Evolutionary conservation across 2,329 filamentous ascomycete genomes (phyloP).

Genomic region (Blumeria hordei): DNA sequence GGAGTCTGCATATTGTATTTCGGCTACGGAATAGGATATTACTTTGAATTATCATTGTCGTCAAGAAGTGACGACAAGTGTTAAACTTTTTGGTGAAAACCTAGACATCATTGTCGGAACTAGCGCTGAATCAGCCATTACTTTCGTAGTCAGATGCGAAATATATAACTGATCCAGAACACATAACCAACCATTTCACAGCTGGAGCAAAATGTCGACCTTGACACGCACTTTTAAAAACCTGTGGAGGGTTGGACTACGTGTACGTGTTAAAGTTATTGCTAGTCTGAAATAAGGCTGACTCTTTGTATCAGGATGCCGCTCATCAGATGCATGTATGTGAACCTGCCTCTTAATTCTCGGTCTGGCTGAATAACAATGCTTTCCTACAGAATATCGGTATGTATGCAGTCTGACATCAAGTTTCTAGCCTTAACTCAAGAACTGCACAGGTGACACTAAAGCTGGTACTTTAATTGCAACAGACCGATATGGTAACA

Average conservation of each 20-base stretch:
- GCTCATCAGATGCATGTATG: constrained; percentile 81
- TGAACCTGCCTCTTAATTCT: constrained; percentile 13
- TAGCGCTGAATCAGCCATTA: no score
- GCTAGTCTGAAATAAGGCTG: constrained; percentile 12
- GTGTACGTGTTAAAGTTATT: constrained; percentile 18
- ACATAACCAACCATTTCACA: neutral
- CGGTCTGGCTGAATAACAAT: constrained; percentile 4
- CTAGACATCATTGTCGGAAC: no score
- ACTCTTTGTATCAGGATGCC: constrained; percentile 43
- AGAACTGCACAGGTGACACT: constrained; percentile 50
- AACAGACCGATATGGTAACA: constrained; percentile 81
- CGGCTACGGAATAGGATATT: no score
- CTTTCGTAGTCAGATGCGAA: no score
- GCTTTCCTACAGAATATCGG: constrained; percentile 13
- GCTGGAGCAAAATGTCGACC: constrained; percentile 50
- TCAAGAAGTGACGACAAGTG: no score
- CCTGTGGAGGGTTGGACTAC: constrained; percentile 66
- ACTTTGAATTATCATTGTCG: no score
- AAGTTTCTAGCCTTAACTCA: constrained; percentile 4
- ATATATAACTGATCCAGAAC: constrained; percentile 9
- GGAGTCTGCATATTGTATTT: no score
- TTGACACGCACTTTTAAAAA: constrained; percentile 68
- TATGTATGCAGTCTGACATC: constrained; percentile 4
- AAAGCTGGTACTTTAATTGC: constrained; percentile 76
- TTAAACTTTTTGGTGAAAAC: no score